Evolutionary conservation across 768 basidiomycete species (phyloP).

Genomic region (Auricularia sp.): DNA sequence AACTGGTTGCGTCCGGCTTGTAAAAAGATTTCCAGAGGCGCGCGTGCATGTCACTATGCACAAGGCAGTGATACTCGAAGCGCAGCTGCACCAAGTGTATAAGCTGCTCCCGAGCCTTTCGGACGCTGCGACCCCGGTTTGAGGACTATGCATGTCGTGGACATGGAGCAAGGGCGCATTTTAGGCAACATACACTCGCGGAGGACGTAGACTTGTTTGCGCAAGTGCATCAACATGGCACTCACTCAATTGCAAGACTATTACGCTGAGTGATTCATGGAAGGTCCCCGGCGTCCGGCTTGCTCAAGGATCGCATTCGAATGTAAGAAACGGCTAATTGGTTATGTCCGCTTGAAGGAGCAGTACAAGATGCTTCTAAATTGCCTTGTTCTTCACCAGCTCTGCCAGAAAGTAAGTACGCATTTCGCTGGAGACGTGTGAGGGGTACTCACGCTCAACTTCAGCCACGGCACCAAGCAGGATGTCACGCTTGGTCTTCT

Average conservation of each 20-base stretch:
- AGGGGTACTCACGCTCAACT: slow-evolving; percentile 76
- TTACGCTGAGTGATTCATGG: too few species aligned
- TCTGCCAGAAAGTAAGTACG: slow-evolving; percentile 34
- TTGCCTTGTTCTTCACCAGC: slow-evolving; percentile 85
- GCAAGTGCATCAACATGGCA: too few species aligned
- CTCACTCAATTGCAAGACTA: too few species aligned
- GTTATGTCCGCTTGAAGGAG: not conserved
- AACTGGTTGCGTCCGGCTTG: not conserved
- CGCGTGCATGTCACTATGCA: not conserved
- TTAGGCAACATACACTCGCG: too few species aligned
- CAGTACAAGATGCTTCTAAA: slow-evolving; percentile 37
- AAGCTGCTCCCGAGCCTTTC: not conserved
- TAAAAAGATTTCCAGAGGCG: not conserved
- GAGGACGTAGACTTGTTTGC: too few species aligned
- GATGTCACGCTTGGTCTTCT: slow-evolving; percentile 83
- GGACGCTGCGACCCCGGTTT: not conserved
- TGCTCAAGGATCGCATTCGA: too few species aligned
- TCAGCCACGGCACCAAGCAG: slow-evolving; percentile 70
- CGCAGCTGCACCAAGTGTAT: not conserved
- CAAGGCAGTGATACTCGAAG: not conserved
- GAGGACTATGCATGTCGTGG: not conserved
- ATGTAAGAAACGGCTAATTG: not conserved
- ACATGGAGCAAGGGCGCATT: too few species aligned
- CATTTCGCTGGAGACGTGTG: not conserved
- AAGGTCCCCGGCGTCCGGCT: too few species aligned